Conservation (phyloP, 1,284 basidiomycete species). For the Rhodofomes roseus region DNA sequence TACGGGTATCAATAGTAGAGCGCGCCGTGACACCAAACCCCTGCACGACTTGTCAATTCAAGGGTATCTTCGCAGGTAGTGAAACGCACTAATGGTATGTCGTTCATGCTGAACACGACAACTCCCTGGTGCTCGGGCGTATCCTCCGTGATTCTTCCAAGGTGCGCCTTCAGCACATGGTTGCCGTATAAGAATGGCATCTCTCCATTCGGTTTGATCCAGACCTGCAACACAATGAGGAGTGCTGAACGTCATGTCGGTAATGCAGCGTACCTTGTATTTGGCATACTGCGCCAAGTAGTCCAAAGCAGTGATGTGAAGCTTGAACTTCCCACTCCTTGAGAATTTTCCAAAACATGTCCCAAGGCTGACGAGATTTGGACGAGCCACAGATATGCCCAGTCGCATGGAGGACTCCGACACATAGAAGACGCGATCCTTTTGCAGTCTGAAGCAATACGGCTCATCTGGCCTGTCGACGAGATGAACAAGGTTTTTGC, state of each 20-base stretch:
- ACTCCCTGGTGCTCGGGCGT: slow-evolving; percentile 99
- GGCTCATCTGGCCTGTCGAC: slow-evolving; percentile 83
- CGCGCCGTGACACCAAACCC: slow-evolving; percentile 98
- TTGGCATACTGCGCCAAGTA: slow-evolving; percentile 96
- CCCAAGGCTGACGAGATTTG: slow-evolving; percentile 90
- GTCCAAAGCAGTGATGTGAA: slow-evolving; percentile 93
- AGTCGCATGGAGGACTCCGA: slow-evolving; percentile 92
- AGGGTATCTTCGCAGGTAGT: not conserved
- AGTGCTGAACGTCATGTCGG: not conserved
- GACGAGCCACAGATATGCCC: slow-evolving; percentile 87
- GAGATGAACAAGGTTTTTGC: slow-evolving; percentile 88
- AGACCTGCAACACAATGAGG: slow-evolving; percentile 57
- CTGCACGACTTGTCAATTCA: slow-evolving; percentile 35
- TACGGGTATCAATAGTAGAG: slow-evolving; percentile 93
- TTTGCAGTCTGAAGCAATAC: slow-evolving; percentile 89
- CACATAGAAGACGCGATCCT: slow-evolving; percentile 91
- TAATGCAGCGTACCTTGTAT: slow-evolving; percentile 72
- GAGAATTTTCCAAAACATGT: slow-evolving; percentile 98
- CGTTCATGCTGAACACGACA: slow-evolving; percentile 94
- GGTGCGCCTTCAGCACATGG: slow-evolving; percentile 97
- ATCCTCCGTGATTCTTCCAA: slow-evolving; percentile 99
- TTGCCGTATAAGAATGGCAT: slow-evolving; percentile 99
- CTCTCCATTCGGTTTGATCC: slow-evolving; percentile 99
- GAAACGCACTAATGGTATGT: slow-evolving; percentile 77
- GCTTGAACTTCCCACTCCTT: slow-evolving; percentile 96